Percentiles rank a stretch among this genome's conserved stretches.
Conservation (phyloP, 2,329 filamentous ascomycete genomes). For the Fusarium robinianum region DNA sequence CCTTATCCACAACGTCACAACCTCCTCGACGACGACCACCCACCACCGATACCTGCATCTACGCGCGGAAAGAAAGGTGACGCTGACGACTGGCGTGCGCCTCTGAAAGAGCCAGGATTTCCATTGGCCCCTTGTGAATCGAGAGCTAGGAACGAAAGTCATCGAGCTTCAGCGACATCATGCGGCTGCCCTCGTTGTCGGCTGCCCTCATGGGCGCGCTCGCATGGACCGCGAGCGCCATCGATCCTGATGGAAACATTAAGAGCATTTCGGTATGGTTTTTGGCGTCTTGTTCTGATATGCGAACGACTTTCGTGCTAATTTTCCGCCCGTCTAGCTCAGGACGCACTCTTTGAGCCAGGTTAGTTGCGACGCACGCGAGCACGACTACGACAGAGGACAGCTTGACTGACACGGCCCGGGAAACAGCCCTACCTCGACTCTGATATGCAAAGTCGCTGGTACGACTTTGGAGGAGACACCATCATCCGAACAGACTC, state of each 20-base stretch:
- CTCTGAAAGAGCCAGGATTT: slow-evolving; percentile 23
- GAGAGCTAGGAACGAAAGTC: slow-evolving; percentile 18
- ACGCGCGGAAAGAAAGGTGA: slow-evolving; percentile 19
- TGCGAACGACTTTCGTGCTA: slow-evolving; percentile 17
- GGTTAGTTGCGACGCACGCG: slow-evolving; percentile 57
- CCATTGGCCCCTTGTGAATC: slow-evolving; percentile 23
- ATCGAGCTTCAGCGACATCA: slow-evolving; percentile 38
- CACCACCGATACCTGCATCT: slow-evolving; percentile 21
- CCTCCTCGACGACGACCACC: slow-evolving; percentile 28
- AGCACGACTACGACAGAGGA: slow-evolving; percentile 21
- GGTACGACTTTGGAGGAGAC: slow-evolving; percentile 98
- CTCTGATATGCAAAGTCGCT: slow-evolving; percentile 96
- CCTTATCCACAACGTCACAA: slow-evolving; percentile 34
- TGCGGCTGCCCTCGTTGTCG: slow-evolving; percentile 54
- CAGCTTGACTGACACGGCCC: slow-evolving; percentile 30
- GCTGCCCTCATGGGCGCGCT: slow-evolving; percentile 55
- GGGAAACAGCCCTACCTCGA: slow-evolving; percentile 85
- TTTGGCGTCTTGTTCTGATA: not conserved
- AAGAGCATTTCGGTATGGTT: slow-evolving; percentile 56
- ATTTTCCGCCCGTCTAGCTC: slow-evolving; percentile 58
- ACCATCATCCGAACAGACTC: slow-evolving; percentile 77
- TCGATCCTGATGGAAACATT: slow-evolving; percentile 52
- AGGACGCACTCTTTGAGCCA: slow-evolving; percentile 83
- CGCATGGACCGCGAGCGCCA: slow-evolving; percentile 55
- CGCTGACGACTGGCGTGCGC: slow-evolving; percentile 28